phyloP scores from a whole-genome alignment of 257 asterid species.

The Przewalskia tangutica region DNA sequence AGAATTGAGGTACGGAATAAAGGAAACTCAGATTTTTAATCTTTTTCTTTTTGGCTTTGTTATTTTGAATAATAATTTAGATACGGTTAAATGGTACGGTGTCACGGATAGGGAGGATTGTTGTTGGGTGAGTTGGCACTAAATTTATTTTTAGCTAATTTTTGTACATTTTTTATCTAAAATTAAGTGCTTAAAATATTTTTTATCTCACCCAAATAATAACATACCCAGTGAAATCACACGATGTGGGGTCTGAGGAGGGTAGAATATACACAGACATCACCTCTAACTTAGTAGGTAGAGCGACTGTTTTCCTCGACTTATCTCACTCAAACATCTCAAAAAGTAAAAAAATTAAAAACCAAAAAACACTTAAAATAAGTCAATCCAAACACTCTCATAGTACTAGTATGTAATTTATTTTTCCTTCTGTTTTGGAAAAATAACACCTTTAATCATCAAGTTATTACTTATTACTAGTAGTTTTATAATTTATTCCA shows the following conservation, averaged over 20 bases:
- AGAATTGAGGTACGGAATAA: not conserved
- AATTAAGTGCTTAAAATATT: no score
- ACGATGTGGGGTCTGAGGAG: no score
- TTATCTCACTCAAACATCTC: no score
- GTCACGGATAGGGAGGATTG: not conserved
- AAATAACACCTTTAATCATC: not conserved
- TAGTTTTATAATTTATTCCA: not conserved
- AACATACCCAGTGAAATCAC: no score
- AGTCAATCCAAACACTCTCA: no score
- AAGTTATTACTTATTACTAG: not conserved
- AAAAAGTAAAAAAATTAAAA: no score
- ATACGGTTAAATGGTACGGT: slow-evolving; percentile 1
- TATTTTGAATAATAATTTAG: not conserved
- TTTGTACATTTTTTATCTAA: no score
- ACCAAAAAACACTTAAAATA: no score
- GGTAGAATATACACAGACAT: no score
- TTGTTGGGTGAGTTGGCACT: not conserved
- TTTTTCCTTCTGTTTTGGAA: not conserved
- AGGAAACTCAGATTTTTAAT: not conserved
- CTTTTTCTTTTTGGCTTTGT: not conserved
- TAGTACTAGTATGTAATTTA: not conserved
- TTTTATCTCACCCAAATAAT: no score
- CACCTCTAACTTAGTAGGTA: no score
- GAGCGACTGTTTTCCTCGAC: no score
- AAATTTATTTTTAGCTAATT: not conserved